A percentile compares a stretch with the other conserved stretches of the same genome.
Evolutionary conservation across 768 basidiomycete species (phyloP).

Genomic region (Sarcodon aspratus): DNA sequence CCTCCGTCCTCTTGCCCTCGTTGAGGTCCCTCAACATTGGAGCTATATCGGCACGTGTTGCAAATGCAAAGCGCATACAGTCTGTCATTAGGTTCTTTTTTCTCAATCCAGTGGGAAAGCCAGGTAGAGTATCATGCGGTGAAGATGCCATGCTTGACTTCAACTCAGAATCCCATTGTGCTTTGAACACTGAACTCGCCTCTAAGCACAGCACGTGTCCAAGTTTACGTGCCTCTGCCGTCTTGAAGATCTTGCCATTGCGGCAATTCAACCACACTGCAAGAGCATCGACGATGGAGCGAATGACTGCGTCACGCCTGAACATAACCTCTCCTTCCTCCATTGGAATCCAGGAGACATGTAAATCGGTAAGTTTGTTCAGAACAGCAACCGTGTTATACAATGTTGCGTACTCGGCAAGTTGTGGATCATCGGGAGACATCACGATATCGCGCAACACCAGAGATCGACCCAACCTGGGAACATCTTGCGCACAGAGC

Average conservation of each 20-base stretch:
- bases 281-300: conserved; percentile 76
- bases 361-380: conserved; percentile 40
- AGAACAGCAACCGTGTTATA: conserved; percentile 61
- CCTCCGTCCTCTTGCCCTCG: conserved; percentile 55
- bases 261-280: conserved; percentile 71
- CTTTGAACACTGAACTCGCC: conserved; percentile 51
- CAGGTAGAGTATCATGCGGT: conserved; percentile 11
- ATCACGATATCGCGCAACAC: conserved; percentile 41
- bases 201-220: conserved; percentile 55
- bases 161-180: conserved; percentile 24
- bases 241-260: conserved; percentile 62
- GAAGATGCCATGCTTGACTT: conserved; percentile 12
- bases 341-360: conserved; percentile 54
- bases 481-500: conserved; percentile 21
- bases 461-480: conserved; percentile 27
- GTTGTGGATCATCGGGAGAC: conserved; percentile 19
- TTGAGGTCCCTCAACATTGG: conserved; percentile 73
- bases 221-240: conserved; percentile 31
- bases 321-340: conserved; percentile 55
- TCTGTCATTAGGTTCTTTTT: conserved; percentile 37
- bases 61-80: conserved; percentile 41
- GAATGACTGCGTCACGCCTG: conserved; percentile 73
- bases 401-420: conserved; percentile 43
- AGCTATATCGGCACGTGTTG: conserved; percentile 60
- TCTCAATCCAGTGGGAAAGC: conserved; percentile 35